Base-by-base conservation (phyloP, 2,329 filamentous ascomycete species). In the Zasmidium citrigriseum region DNA sequence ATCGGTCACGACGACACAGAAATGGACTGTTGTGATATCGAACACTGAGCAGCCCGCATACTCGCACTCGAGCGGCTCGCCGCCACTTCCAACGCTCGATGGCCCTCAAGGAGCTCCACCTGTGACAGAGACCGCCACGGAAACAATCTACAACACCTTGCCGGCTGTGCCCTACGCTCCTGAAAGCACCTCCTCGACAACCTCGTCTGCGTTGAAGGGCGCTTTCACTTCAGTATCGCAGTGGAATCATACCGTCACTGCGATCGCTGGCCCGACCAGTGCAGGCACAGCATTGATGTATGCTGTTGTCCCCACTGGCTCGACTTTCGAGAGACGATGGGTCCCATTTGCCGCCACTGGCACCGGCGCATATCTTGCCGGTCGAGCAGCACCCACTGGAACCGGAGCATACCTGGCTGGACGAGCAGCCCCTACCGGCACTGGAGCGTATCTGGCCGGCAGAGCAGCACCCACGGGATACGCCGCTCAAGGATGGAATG, bases 221-320 rank as follows among this genome's bases (percentile, higher is more conserved):
- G 29, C 54, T 2, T 56, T 50, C 29, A 56, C 27, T 14, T 20
- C 20, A 14, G 23, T 50, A 25, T 7, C 24, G 3, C 22, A 11
- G 18, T 56, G 54, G 54, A 56, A 56, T 18, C 29, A 23, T 18
- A 56, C 54, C 14, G 23, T 51, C 16, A 51, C 14, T n/a, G 34
- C 21, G 7, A 25, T 21, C 45, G 14, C 20, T 24, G 22, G 47
- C 21, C 46, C 46, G 20, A 20, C 29, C 24, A 25, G 21, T 14
- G 20, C 53, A 41, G 46, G 46, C 4, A 56, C 54, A 10, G 46
- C 16, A 12, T 14, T 27, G 12, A 18, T 18, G 21, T 49, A 23
- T n/a, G 22, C 23, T 18, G 23, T 11, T 27, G 11, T 24, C 22
- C 47, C 22, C 12, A 25, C 47, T 49, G 23, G 21, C 22, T 16